phyloP scores from a whole-genome alignment of 768 basidiomycete genomes.

The Russula brevipes region DNA sequence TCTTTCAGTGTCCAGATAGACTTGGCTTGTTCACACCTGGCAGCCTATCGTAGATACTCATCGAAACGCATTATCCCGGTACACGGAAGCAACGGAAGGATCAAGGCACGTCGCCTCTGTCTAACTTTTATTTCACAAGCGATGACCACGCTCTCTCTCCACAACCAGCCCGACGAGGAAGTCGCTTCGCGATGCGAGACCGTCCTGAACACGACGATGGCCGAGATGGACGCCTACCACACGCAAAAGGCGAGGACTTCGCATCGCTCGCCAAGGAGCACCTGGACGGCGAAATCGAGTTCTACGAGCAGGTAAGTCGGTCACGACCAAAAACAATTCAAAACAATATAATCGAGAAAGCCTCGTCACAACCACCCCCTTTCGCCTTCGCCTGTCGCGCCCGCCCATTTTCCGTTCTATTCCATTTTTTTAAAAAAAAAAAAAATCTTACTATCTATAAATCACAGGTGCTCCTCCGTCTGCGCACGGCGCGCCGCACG shows the following conservation, averaged over 20 bases:
- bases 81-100: constrained; percentile 46
- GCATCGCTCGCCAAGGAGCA: constrained; percentile 53
- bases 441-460: neutral
- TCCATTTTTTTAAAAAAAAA: no score
- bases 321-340: no score
- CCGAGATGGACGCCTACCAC: constrained; percentile 81
- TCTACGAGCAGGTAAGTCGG: constrained; percentile 59
- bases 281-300: constrained; percentile 71
- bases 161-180: constrained; percentile 56
- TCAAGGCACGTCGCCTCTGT: constrained; percentile 31
- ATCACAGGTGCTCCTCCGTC: constrained; percentile 50
- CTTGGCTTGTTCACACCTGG: neutral
- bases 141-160: neutral
- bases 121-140: neutral
- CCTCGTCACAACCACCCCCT: no score
- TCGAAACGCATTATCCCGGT: constrained; percentile 59
- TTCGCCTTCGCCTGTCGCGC: neutral
- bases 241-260: constrained; percentile 67
- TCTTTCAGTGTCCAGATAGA: neutral
- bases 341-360: neutral
- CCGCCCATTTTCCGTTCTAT: neutral
- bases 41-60: constrained; percentile 76
- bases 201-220: constrained; percentile 82
- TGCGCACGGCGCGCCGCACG: constrained; percentile 49
- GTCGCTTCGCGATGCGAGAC: constrained; percentile 77